Percentiles rank a stretch among this genome's conserved stretches.
Conservation (phyloP, 1,284 basidiomycete species). For the Ceratobasidium sp. region DNA sequence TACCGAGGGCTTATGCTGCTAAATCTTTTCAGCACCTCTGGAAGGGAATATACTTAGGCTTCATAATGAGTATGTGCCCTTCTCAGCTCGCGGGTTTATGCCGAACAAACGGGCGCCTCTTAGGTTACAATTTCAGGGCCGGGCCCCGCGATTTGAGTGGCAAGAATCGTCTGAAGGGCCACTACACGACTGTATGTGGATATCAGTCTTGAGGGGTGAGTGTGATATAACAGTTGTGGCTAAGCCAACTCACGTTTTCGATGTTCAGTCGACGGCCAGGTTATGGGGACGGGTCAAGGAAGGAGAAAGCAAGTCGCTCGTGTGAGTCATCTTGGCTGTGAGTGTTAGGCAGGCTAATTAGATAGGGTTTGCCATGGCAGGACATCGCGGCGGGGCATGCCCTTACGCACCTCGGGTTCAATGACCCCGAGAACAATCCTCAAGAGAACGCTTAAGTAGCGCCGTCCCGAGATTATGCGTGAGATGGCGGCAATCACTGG, state of each 20-base stretch:
- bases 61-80: constrained; percentile 12
- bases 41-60: constrained; percentile 25
- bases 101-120: neutral
- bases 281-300: neutral
- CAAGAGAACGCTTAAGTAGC: neutral
- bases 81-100: neutral
- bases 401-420: neutral
- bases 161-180: neutral
- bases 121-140: constrained; percentile 12
- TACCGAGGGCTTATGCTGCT: neutral
- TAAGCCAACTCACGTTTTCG: neutral
- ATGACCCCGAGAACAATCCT: neutral
- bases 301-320: constrained; percentile 13
- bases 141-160: constrained; percentile 21
- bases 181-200: constrained; percentile 35
- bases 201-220: constrained; percentile 22
- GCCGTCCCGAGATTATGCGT: neutral
- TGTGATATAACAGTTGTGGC: no score
- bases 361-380: neutral
- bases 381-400: constrained; percentile 17
- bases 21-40: neutral
- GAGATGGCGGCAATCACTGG: no score
- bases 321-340: neutral
- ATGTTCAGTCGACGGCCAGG: constrained; percentile 2
- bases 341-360: neutral